Base-by-base conservation (phyloP, 1,284 basidiomycete genomes). In the Singerocomus rubriflavus region DNA sequence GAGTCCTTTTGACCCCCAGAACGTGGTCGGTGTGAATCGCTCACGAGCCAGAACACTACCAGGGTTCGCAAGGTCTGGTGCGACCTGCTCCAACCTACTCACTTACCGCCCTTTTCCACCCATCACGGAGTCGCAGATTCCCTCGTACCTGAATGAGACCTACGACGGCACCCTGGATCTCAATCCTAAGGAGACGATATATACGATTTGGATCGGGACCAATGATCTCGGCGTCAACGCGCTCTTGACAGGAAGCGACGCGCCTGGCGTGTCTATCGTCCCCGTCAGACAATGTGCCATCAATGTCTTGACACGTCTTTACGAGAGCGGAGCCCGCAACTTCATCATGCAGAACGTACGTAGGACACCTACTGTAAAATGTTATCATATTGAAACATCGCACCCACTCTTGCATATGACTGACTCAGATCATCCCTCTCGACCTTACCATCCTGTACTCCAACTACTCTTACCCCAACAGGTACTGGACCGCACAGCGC, bases 131-230 rank as follows among this genome's bases (percentile, higher is more conserved):
- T 63, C 43, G 49, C 64, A 63, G 44, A 62, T 76, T 6, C 75
- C 75, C 8, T 26, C 58, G 10, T 77, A 69, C 58, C 51, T 73
- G 30, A 57, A 64, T 11, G 65, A 68, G 42, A 58, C 51, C 0
- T 48, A 47, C 11, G 53, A 53, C 32, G 59, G 44, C 59, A 68
- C 55, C 54, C 66, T 46, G 54, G 59, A 2, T 44, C 71, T 48
- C 56, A 41, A 41, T 26, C 52, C 70, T 0, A 58, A 70, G 10
- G 66, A 72, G 42, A 78, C 77, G 6, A 56, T 77, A 12, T 77
- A 73, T 53, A 73, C 74, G n/a, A 63, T 78, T 7, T 78, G 76
- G 77, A 78, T 78, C 48, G 76, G 75, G 8, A 75, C 76, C 14
- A 77, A 77, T 54, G 75, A 76, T 56, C 61, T 77, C 7, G 77